These are phyloP conservation scores for Kluyveromyces wickerhamii DNA, from an alignment of 805 yeast genomes.

Conservation along the genomic window DNA sequence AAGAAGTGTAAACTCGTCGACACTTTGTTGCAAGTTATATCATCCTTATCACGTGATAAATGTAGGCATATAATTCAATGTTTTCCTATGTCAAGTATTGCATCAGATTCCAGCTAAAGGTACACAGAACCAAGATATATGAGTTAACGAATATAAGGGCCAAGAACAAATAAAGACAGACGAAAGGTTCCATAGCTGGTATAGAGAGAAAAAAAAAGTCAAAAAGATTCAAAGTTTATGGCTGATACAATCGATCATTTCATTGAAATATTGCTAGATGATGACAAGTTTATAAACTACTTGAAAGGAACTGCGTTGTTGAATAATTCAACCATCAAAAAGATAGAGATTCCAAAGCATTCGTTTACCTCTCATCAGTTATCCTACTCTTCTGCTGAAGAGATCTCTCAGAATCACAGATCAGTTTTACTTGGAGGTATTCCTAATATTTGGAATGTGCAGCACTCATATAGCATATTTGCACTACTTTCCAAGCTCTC, in stretches of 20 bases:
- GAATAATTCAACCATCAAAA: slow-evolving; percentile 5
- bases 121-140: no score
- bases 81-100: no score
- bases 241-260: slow-evolving; percentile 7
- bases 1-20: no score
- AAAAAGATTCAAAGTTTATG: no score
- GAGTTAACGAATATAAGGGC: no score
- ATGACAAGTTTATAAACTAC: slow-evolving; percentile 12
- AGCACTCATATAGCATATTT: slow-evolving; percentile 11
- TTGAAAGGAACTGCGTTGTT: slow-evolving; percentile 8
- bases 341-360: slow-evolving; percentile 35
- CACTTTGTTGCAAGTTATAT: no score
- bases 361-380: slow-evolving; percentile 60
- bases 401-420: slow-evolving; percentile 42
- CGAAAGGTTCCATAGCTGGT: no score
- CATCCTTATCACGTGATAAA: no score
- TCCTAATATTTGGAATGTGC: slow-evolving; percentile 47
- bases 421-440: slow-evolving; percentile 48
- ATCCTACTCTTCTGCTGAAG: slow-evolving; percentile 41
- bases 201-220: no score
- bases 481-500: slow-evolving; percentile 7
- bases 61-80: no score
- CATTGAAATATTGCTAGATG: slow-evolving; percentile 15
- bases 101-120: no score
- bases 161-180: no score